Conservation (phyloP, 192 early-diverging fungal genomes). For the Podila epicladia region DNA sequence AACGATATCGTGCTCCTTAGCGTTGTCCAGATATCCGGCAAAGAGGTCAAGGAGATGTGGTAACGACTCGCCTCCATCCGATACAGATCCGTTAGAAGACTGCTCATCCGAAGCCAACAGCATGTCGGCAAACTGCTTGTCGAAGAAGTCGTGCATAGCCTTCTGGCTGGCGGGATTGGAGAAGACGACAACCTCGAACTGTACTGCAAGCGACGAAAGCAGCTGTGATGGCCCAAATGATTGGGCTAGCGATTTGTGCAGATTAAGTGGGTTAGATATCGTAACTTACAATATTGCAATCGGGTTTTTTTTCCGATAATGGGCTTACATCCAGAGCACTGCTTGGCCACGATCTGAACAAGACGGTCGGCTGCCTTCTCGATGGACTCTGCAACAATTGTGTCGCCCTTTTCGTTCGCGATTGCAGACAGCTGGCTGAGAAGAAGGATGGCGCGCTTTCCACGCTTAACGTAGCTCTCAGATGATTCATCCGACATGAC, state of each 20-base stretch:
- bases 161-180: slow-evolving; percentile 43
- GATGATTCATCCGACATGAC: slow-evolving; percentile 21
- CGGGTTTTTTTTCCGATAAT: not conserved
- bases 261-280: too few relatives aligned
- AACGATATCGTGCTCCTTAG: slow-evolving; percentile 23
- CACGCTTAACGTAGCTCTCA: slow-evolving; percentile 29
- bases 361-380: slow-evolving; percentile 45
- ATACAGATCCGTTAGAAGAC: not conserved
- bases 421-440: slow-evolving; percentile 12
- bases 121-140: slow-evolving; percentile 43
- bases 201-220: slow-evolving; percentile 37
- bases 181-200: slow-evolving; percentile 48
- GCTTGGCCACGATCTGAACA: slow-evolving; percentile 42
- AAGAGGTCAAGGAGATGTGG: slow-evolving; percentile 45
- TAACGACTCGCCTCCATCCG: slow-evolving; percentile 18
- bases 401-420: slow-evolving; percentile 23
- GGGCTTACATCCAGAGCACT: slow-evolving; percentile 42
- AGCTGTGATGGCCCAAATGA: slow-evolving; percentile 44
- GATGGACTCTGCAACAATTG: slow-evolving; percentile 8
- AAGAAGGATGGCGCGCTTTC: slow-evolving; percentile 28
- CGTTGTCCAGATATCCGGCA: slow-evolving; percentile 34
- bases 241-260: slow-evolving; percentile 21
- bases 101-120: slow-evolving; percentile 30
- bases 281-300: too few relatives aligned
- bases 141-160: slow-evolving; percentile 42